Conservation (phyloP, 164 flowering plant genomes). For the Hamamelis virginiana region DNA sequence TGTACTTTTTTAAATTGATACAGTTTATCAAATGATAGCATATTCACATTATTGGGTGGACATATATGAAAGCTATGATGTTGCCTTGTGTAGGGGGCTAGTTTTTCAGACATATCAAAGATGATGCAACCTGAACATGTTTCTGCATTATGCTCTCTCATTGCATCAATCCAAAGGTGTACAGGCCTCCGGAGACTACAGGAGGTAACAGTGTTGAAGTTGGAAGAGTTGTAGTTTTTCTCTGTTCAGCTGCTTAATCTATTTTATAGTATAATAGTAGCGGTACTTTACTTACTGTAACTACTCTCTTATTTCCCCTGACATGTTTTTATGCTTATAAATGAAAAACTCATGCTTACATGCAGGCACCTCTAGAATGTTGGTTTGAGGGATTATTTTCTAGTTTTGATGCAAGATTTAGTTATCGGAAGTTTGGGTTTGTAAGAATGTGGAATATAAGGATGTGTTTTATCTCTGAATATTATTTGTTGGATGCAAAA, state of each 20-base stretch:
- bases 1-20: not conserved
- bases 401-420: too few relatives aligned
- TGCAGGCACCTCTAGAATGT: too few relatives aligned
- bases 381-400: too few relatives aligned
- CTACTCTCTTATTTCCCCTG: not conserved
- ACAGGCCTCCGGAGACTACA: slow-evolving; percentile 75
- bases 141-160: slow-evolving; percentile 63
- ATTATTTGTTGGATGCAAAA: too few relatives aligned
- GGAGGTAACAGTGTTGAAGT: slow-evolving; percentile 48
- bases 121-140: slow-evolving; percentile 45
- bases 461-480: too few relatives aligned
- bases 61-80: not conserved
- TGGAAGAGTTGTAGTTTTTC: not conserved
- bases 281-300: not conserved
- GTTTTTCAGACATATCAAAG: slow-evolving; percentile 47
- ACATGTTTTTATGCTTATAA: not conserved
- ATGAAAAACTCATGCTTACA: not conserved
- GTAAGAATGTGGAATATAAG: too few relatives aligned
- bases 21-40: not conserved
- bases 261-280: not conserved
- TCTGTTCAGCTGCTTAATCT: not conserved
- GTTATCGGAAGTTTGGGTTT: too few relatives aligned
- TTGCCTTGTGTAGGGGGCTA: slow-evolving; percentile 59
- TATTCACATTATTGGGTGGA: slow-evolving; percentile 5
- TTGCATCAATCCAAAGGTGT: slow-evolving; percentile 71